phyloP scores from a whole-genome alignment of 2,329 filamentous ascomycete species.

The Beauveria australis region DNA sequence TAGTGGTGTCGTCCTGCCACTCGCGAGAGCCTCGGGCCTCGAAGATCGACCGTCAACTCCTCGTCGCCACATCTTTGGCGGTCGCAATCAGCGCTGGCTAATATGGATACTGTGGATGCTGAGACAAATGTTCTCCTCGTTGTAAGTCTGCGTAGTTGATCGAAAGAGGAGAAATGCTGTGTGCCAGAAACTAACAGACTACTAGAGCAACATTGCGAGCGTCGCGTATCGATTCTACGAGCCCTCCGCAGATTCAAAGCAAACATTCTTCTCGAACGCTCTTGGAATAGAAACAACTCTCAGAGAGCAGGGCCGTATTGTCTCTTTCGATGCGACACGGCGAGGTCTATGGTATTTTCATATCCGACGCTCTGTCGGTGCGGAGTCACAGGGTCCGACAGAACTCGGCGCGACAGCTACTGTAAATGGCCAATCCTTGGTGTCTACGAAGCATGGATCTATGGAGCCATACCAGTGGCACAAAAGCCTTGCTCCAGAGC shows the following conservation, averaged over 20 bases:
- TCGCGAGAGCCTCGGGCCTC: not conserved
- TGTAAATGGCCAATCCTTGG: not conserved
- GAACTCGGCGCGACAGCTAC: slow-evolving; percentile 1
- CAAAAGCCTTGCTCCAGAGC: slow-evolving; percentile 1
- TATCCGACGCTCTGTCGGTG: slow-evolving; percentile 34
- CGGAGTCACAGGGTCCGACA: slow-evolving; percentile 15
- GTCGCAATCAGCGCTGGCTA: slow-evolving; percentile 16
- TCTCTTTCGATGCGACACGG: slow-evolving; percentile 42
- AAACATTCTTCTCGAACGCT: slow-evolving; percentile 34
- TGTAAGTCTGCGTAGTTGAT: slow-evolving; percentile 32
- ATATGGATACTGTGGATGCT: slow-evolving; percentile 57
- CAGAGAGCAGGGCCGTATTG: slow-evolving; percentile 44
- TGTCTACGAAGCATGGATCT: not conserved
- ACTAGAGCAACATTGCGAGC: slow-evolving; percentile 49
- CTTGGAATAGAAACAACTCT: slow-evolving; percentile 44
- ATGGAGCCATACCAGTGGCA: slow-evolving; percentile 6
- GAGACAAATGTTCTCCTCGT: slow-evolving; percentile 53
- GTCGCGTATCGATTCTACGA: slow-evolving; percentile 49
- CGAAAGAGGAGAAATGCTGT: not conserved
- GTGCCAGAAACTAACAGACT: slow-evolving; percentile 12
- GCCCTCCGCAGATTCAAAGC: slow-evolving; percentile 35
- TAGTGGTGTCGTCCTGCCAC: not conserved
- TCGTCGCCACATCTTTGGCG: not conserved
- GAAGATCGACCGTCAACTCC: not conserved
- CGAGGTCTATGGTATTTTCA: slow-evolving; percentile 49